Conservation (phyloP, 345 rosid species). For the Moricandia arvensis region DNA sequence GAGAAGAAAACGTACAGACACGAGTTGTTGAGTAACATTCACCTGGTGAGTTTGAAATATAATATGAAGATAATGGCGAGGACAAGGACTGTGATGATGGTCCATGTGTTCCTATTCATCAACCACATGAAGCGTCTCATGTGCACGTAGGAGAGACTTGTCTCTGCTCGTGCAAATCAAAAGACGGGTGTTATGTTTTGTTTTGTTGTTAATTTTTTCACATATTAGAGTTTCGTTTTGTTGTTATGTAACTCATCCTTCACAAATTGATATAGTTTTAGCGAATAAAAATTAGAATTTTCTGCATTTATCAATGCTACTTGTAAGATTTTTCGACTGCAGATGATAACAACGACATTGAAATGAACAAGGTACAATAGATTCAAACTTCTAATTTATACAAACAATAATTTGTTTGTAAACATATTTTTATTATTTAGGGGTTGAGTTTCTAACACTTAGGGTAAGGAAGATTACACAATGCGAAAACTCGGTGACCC, state of each 20-base stretch:
- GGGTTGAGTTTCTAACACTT: slow-evolving; percentile 4
- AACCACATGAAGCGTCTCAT: too few species aligned
- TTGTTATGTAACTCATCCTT: neutral
- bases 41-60: too few species aligned
- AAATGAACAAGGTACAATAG: neutral
- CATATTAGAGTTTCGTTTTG: too few species aligned
- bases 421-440: neutral
- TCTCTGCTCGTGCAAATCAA: too few species aligned
- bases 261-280: neutral
- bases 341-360: neutral
- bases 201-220: too few species aligned
- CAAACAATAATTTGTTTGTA: neutral
- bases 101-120: too few species aligned
- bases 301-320: neutral
- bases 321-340: neutral
- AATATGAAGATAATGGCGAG: too few species aligned
- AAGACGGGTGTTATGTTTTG: too few species aligned
- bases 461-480: slow-evolving; percentile 20
- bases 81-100: too few species aligned
- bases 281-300: neutral
- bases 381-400: neutral
- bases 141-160: too few species aligned
- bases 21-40: neutral
- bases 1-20: neutral
- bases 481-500: neutral